Evolutionary conservation across 202 grass and related monocot genomes (phyloP), one percentile per base, ranked within the genome.

Genomic region (Setaria italica): DNA sequence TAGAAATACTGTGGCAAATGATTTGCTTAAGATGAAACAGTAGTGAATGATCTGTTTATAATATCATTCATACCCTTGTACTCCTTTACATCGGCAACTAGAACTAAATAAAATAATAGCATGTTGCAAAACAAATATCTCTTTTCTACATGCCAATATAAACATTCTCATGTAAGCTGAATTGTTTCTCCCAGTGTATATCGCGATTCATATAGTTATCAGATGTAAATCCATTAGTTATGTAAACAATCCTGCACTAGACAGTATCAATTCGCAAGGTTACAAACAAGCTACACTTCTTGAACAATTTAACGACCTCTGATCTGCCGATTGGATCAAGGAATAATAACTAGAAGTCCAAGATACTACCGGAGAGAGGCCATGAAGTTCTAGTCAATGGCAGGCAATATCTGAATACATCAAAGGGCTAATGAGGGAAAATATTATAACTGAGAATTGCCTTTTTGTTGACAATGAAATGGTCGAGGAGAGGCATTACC

Each of bases 11-110:
- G 41, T 59, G 4, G 16, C 49, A 73, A 66, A 86, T 30, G 16
- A 20, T 32, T 72, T 72, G 13, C 70, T 80, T 85, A 85, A 56
- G 84, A 67, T 50, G 39, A 74, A 81, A 71, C 49, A 78, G 11
- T 5, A 70, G 65, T 50, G 25, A 54, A 57, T 78, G 10, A 82
- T 72, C 47, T 86, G 21, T 67, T 7, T 16, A 49, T 66, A 67
- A 57, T 72, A 50, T 11, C 59, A 68, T 68, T 74, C 67, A 67
- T 79, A 74, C 7, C 41, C 33, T 51, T 73, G 25, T 72, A 34
- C n/a, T 47, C 65, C 34, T 78, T 55, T 60, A 16, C 50, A 58
- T 39, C 39, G n/a, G 48, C 46, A 59, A 60, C 86, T 11, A 35
- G 34, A 35, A 35, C 34, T 35, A 35, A 35, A 35, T 35, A 35